Conservation (phyloP, 306 rosid genomes). For the Sophora flavescens region DNA sequence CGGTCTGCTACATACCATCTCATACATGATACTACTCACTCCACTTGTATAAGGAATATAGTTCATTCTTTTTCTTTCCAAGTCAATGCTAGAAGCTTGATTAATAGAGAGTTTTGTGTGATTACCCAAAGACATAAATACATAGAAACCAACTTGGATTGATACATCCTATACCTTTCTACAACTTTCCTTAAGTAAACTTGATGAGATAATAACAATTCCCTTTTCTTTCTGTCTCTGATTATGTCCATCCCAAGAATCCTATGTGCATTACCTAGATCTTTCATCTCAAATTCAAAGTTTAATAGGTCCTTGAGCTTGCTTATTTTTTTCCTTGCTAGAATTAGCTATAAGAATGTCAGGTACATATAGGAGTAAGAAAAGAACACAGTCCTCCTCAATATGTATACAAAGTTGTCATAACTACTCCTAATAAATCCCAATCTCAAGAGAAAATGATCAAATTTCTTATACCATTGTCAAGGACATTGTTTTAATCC, state of each 20-base stretch:
- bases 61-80: neutral
- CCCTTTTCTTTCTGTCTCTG: neutral
- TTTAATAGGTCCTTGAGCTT: neutral
- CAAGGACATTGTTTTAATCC: too few species aligned
- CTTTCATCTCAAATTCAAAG: neutral
- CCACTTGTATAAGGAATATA: too few species aligned
- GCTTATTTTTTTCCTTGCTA: neutral
- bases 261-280: neutral
- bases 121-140: neutral
- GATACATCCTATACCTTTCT: neutral
- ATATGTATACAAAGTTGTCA: too few species aligned
- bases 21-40: too few species aligned
- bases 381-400: too few species aligned
- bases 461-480: too few species aligned
- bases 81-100: neutral
- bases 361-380: too few species aligned
- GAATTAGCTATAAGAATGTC: too few species aligned
- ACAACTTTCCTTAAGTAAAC: neutral
- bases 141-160: neutral
- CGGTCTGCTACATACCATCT: too few species aligned
- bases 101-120: neutral
- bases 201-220: neutral
- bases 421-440: too few species aligned
- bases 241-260: neutral
- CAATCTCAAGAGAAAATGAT: too few species aligned